Conservation (phyloP, 1,284 basidiomycete species). For the Moesziomyces antarcticus region DNA sequence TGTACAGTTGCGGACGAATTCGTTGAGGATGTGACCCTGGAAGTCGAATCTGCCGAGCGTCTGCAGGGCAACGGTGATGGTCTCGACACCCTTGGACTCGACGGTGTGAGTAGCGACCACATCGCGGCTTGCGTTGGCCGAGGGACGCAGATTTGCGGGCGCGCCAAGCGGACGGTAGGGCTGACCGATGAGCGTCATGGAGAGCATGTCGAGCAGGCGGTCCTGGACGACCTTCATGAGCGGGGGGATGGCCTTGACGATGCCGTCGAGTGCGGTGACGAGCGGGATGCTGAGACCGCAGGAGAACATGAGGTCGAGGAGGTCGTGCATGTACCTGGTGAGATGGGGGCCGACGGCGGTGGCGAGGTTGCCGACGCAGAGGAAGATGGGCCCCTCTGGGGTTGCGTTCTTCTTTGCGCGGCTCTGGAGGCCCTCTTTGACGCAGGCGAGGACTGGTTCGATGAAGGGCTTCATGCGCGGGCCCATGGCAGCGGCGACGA, state of each 20-base stretch:
- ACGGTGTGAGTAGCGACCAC: conserved; percentile 65
- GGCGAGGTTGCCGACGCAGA: conserved; percentile 96
- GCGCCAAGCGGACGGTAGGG: conserved; percentile 65
- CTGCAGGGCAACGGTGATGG: conserved; percentile 84
- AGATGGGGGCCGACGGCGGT: conserved; percentile 94
- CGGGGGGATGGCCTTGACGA: conserved; percentile 89
- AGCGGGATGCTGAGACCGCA: conserved; percentile 92
- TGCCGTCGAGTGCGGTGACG: conserved; percentile 84
- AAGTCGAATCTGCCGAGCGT: conserved; percentile 96
- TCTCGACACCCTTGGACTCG: conserved; percentile 74
- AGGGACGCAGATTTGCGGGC: conserved; percentile 29
- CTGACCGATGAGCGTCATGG: conserved; percentile 61
- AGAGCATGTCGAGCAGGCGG: conserved; percentile 68
- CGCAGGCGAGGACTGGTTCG: conserved; percentile 88
- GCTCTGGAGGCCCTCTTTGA: conserved; percentile 86
- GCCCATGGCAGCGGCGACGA: conserved; percentile 89
- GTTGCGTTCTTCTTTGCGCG: conserved; percentile 92
- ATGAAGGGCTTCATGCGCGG: conserved; percentile 96
- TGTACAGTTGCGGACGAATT: conserved; percentile 92
- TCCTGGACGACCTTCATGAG: conserved; percentile 92
- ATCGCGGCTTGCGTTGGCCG: conserved; percentile 42
- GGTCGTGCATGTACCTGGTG: conserved; percentile 93
- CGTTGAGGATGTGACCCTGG: conserved; percentile 85
- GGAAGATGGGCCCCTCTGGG: conserved; percentile 94
- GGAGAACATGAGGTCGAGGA: conserved; percentile 95